Base-by-base conservation (phyloP, 345 rosid species). In the Populus alba region DNA sequence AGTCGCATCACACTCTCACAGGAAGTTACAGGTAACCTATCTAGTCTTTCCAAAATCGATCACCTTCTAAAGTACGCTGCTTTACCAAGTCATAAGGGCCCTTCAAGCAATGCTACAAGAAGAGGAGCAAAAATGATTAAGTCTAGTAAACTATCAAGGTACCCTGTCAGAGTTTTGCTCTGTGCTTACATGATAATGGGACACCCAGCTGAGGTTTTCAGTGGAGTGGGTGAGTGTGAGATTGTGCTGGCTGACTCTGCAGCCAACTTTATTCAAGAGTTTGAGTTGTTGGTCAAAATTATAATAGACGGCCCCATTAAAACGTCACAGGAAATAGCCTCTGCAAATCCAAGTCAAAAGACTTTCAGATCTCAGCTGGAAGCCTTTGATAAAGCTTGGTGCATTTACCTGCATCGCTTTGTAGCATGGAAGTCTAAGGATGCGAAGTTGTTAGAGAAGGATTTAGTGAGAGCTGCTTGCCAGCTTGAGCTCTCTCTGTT, bases 401-500 rank as follows among this genome's bases (percentile, higher is more conserved):
- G 94, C 69, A 79, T 83, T 61, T 95, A 90, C 82, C 76, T 95
- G 87, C 89, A 85, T 81, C 86, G 86, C 35, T 95, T 93, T 86
- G 98, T 86, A 55, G 89, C 83, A 77, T 95, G 98, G 98, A 95
- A 95, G 82, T 92, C 89, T 70, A 93, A 90, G 85, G 98, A 95
- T 87, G 97, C 95, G 29, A 83, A 87, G 86, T 69, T 85, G 57
- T 80, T 95, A 86, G 97, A 91, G 83, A 92, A 90, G 78, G 97
- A 93, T 79, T 84, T 95, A 81, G 91, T 91, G 3, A 90, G 92
- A 86, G 97, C 98, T 13, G 97, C 97, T 39, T 95, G 97, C 88
- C 97, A 95, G 86, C 98, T 95, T 74, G 97, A 95, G 85, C 90
- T 91, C 70, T 95, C 95, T 59, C 90, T 92, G 97, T 89, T 95